Conservation (phyloP, 2,329 filamentous ascomycete species). For the Fusarium sp. region DNA sequence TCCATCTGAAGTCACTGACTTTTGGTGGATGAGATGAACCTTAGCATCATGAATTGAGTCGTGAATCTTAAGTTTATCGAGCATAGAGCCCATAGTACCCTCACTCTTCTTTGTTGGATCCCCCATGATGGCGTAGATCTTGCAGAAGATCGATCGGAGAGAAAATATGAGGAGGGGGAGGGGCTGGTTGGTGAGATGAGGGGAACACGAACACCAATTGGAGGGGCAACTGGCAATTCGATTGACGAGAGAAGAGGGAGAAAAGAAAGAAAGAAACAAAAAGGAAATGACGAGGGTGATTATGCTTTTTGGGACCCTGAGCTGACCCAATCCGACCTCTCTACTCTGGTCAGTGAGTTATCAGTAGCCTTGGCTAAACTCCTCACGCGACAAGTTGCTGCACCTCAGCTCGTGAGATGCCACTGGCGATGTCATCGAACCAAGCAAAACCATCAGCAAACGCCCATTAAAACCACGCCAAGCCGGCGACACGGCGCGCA, state of each 20-base stretch:
- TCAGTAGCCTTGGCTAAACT: constrained; percentile 30
- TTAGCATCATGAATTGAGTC: constrained; percentile 73
- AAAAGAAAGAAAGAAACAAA: not conserved
- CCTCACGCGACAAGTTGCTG: constrained; percentile 35
- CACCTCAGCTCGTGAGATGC: constrained; percentile 20
- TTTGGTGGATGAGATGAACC: constrained; percentile 70
- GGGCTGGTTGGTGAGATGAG: constrained; percentile 23
- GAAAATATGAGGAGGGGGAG: not conserved
- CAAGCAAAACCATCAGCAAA: constrained; percentile 10
- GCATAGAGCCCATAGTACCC: constrained; percentile 49
- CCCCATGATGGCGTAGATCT: constrained; percentile 46
- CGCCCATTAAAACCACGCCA: constrained; percentile 30
- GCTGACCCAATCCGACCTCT: not conserved
- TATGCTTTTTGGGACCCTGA: constrained; percentile 10
- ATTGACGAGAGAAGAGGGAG: not conserved
- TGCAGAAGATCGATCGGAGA: constrained; percentile 26
- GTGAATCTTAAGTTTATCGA: constrained; percentile 62
- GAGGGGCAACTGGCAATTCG: constrained; percentile 17
- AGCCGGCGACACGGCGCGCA: constrained; percentile 39
- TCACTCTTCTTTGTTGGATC: constrained; percentile 41
- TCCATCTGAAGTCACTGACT: constrained; percentile 59
- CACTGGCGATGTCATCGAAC: constrained; percentile 34
- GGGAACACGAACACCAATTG: constrained; percentile 15
- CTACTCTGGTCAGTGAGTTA: not conserved
- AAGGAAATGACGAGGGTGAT: constrained; percentile 13